These are phyloP conservation scores for Atkinsonella texensis DNA, from an alignment of 2,329 filamentous ascomycete species.

Conservation along the genomic window DNA sequence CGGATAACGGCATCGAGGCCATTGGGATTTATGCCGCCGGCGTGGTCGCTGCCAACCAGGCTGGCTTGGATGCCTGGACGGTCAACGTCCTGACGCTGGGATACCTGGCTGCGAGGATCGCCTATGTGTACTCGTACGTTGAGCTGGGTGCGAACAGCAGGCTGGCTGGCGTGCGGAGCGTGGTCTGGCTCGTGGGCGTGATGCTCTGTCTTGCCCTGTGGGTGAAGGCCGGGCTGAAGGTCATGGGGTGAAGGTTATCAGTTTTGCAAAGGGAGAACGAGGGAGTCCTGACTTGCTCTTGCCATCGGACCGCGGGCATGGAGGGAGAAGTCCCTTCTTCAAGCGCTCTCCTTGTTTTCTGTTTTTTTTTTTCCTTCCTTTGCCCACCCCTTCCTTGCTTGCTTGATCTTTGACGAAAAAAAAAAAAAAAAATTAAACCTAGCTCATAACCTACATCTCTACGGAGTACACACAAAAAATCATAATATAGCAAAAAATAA, in stretches of 20 bases:
- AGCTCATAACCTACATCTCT: too few relatives aligned
- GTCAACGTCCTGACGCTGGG: slow-evolving; percentile 28
- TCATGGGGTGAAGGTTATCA: slow-evolving; percentile 3
- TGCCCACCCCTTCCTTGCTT: too few relatives aligned
- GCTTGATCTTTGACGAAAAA: too few relatives aligned
- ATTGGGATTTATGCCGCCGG: slow-evolving; percentile 30
- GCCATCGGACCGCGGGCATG: neutral
- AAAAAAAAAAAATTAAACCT: too few relatives aligned
- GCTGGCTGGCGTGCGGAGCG: slow-evolving; percentile 24
- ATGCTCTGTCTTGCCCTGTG: slow-evolving; percentile 24
- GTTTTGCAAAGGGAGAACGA: neutral
- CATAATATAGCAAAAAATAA: too few relatives aligned
- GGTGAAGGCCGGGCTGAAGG: slow-evolving; percentile 26
- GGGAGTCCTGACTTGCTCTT: neutral
- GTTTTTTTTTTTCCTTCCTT: neutral
- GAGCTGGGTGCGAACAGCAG: slow-evolving; percentile 28
- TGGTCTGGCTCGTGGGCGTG: slow-evolving; percentile 25
- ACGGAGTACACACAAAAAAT: too few relatives aligned
- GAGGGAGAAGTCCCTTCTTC: too few relatives aligned
- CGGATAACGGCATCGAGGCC: slow-evolving; percentile 32
- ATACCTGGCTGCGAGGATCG: slow-evolving; percentile 27
- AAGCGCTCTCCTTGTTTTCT: neutral
- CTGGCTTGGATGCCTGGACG: slow-evolving; percentile 22
- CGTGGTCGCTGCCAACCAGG: slow-evolving; percentile 34
- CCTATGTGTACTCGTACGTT: slow-evolving; percentile 32